Percentiles rank a stretch among this genome's conserved stretches.
Evolutionary conservation across 495 filamentous ascomycete genomes (phyloP).

Genomic region (Tuber calosporum): DNA sequence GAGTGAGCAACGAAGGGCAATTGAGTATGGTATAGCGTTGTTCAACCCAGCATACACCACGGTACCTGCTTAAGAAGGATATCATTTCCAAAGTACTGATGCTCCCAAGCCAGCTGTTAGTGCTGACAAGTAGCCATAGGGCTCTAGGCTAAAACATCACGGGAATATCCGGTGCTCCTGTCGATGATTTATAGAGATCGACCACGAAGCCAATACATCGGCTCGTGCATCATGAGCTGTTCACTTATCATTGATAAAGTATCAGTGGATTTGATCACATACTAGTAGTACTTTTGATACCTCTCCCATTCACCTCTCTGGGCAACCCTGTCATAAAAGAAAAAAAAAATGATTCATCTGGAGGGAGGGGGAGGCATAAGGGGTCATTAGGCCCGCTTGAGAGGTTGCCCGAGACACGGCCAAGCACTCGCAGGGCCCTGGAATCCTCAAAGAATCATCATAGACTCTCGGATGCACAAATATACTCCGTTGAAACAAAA

Average conservation of each 20-base stretch:
- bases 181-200: slow-evolving; percentile 35
- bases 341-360: not conserved
- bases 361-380: not conserved
- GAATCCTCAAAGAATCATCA: not conserved
- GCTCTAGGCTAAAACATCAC: slow-evolving; percentile 4
- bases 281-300: not conserved
- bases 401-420: not conserved
- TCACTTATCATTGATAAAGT: slow-evolving; percentile 21
- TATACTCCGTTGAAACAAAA: not conserved
- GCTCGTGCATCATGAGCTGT: slow-evolving; percentile 35
- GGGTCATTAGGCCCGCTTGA: not conserved
- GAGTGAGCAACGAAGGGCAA: not conserved
- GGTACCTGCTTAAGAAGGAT: slow-evolving; percentile 1
- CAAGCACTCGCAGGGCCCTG: not conserved
- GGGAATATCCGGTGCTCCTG: slow-evolving; percentile 4
- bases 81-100: not conserved
- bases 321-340: not conserved
- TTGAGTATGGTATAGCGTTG: not conserved
- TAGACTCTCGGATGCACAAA: slow-evolving; percentile 1
- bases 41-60: not conserved
- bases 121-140: slow-evolving; percentile 1
- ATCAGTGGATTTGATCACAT: slow-evolving; percentile 19
- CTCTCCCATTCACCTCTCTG: not conserved
- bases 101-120: not conserved
- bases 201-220: slow-evolving; percentile 33